These are phyloP conservation scores for Chlamydomonas reinhardtii DNA, from an alignment of 163 green algal species.

Conservation along the genomic window DNA sequence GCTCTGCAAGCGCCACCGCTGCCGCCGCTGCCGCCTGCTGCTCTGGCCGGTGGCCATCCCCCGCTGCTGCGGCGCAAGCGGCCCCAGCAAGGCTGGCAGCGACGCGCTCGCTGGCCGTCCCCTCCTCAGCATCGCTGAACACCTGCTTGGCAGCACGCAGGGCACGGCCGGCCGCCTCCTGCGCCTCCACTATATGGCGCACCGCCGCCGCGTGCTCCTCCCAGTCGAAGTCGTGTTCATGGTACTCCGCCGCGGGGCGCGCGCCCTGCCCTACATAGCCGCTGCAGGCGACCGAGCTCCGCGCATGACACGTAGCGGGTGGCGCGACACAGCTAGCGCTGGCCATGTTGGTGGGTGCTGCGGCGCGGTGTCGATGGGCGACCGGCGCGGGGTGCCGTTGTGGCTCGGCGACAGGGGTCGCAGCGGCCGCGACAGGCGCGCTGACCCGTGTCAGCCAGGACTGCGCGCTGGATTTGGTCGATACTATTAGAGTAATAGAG, in stretches of 20 bases:
- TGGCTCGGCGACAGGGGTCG: too few species aligned
- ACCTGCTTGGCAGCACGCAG: background rate
- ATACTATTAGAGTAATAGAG: too few species aligned
- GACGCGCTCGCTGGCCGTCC: background rate
- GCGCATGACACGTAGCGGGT: background rate
- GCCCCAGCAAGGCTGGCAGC: too few species aligned
- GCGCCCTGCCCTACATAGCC: constrained; percentile 62
- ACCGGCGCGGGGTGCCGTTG: too few species aligned
- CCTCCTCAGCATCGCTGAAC: background rate
- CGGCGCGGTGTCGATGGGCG: too few species aligned
- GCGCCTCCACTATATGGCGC: constrained; percentile 42
- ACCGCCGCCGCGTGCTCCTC: constrained; percentile 37
- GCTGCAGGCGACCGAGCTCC: background rate
- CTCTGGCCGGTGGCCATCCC: too few species aligned
- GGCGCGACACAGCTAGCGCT: background rate
- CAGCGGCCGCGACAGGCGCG: too few species aligned
- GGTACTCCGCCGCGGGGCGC: constrained; percentile 63
- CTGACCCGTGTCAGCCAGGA: too few species aligned
- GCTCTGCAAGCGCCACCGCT: too few species aligned
- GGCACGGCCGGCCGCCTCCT: constrained; percentile 17
- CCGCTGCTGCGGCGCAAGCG: too few species aligned
- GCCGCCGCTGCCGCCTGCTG: too few species aligned
- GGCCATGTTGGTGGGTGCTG: background rate
- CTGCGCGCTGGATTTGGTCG: too few species aligned
- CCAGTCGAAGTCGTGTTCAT: constrained; percentile 72